Evolutionary conservation across 371 early-diverging fungal genomes (phyloP).

Genomic region (Circinella umbellata): DNA sequence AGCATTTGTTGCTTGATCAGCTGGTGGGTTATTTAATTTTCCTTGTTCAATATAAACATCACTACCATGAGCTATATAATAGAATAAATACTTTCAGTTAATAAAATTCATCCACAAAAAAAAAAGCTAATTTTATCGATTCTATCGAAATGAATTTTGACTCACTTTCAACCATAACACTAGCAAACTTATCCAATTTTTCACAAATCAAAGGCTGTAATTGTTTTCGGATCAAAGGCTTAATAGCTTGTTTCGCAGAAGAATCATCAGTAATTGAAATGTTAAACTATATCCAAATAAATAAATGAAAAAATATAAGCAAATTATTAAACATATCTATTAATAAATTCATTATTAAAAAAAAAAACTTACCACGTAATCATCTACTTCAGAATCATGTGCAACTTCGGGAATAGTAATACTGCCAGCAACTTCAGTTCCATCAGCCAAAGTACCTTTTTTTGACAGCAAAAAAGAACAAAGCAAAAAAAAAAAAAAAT

Average conservation of each 20-base stretch:
- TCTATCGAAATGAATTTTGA: background rate
- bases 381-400: constrained; percentile 82
- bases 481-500: background rate
- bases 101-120: no score
- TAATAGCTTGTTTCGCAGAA: constrained; percentile 58
- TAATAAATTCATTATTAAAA: no score
- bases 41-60: constrained; percentile 84
- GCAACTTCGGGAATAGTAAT: constrained; percentile 89
- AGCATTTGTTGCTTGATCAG: constrained; percentile 13
- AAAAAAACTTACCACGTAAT: constrained; percentile 65
- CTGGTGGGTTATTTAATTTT: constrained; percentile 37
- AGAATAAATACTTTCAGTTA: no score
- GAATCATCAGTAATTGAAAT: constrained; percentile 61
- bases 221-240: constrained; percentile 67
- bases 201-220: constrained; percentile 63
- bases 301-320: no score
- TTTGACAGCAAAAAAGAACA: background rate
- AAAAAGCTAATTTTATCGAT: no score
- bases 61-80: constrained; percentile 66
- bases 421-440: constrained; percentile 64
- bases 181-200: constrained; percentile 67
- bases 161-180: constrained; percentile 74
- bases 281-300: constrained; percentile 56
- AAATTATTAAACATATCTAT: background rate
- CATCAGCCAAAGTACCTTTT: constrained; percentile 52